Percentiles rank a stretch among this genome's conserved stretches.
These are phyloP conservation scores for Termitomyces sp. DNA, from an alignment of 1,284 basidiomycete genomes.

Conservation along the genomic window DNA sequence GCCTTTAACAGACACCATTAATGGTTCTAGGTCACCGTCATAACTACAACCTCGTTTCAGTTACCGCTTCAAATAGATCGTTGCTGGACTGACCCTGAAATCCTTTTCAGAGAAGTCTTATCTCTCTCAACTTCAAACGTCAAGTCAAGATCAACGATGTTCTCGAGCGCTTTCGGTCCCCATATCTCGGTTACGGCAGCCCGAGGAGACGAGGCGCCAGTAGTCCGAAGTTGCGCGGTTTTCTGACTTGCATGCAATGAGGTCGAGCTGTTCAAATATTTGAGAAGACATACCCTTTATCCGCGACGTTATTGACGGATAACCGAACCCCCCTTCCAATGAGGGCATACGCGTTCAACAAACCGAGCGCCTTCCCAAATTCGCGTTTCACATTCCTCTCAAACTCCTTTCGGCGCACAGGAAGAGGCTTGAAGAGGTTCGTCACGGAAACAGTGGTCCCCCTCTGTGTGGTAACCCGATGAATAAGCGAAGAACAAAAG, in stretches of 20 bases:
- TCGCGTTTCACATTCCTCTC: constrained; percentile 89
- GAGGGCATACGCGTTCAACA: constrained; percentile 89
- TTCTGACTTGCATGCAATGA: constrained; percentile 53
- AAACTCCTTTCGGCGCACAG: constrained; percentile 91
- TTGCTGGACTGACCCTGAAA: constrained; percentile 16
- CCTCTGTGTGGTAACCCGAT: constrained; percentile 42
- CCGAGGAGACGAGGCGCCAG: constrained; percentile 58
- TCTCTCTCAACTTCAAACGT: constrained; percentile 61
- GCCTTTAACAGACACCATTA: constrained; percentile 61
- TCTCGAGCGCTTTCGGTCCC: constrained; percentile 77
- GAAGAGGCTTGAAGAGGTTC: constrained; percentile 76
- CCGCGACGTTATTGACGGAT: constrained; percentile 68
- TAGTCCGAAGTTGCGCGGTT: constrained; percentile 68
- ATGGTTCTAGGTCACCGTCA: constrained; percentile 23
- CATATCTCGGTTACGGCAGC: constrained; percentile 77
- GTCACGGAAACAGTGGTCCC: constrained; percentile 83
- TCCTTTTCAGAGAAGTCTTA: constrained; percentile 26
- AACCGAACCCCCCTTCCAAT: constrained; percentile 62
- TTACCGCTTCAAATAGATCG: not conserved
- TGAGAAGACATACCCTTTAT: constrained; percentile 58
- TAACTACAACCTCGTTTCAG: not conserved
- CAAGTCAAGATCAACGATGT: constrained; percentile 72
- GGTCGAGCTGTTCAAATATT: not conserved
- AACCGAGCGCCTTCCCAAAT: constrained; percentile 77
- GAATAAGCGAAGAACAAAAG: not conserved